Evolutionary conservation across 2,329 filamentous ascomycete genomes (phyloP).

Genomic region (Colletotrichum sp.): DNA sequence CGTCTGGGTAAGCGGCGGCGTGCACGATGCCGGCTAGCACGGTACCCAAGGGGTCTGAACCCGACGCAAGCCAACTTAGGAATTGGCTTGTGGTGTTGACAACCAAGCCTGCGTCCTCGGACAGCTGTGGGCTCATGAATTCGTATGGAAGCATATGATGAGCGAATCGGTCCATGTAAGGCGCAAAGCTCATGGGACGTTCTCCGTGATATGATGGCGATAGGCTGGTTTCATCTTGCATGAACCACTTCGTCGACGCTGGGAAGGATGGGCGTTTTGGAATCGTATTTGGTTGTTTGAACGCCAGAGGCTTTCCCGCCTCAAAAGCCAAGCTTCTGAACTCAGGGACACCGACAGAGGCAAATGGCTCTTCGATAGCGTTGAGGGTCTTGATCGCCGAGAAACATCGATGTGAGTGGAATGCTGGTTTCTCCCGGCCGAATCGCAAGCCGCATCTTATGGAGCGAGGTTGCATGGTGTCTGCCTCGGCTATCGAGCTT

Average conservation of each 20-base stretch:
- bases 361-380: background rate
- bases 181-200: background rate
- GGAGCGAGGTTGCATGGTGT: background rate
- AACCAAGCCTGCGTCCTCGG: background rate
- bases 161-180: conserved; percentile 25
- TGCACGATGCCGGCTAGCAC: conserved; percentile 35
- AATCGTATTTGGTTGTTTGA: conserved; percentile 23
- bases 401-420: background rate
- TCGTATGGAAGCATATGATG: conserved; percentile 32
- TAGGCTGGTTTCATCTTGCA: background rate
- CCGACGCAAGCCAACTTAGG: conserved; percentile 17
- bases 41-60: conserved; percentile 29
- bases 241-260: conserved; percentile 33
- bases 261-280: conserved; percentile 23
- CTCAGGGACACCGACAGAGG: background rate
- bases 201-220: background rate
- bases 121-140: conserved; percentile 26
- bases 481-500: background rate
- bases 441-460: background rate
- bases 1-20: conserved; percentile 26
- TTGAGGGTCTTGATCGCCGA: background rate
- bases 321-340: conserved; percentile 9
- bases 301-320: conserved; percentile 21
- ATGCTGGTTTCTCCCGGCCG: background rate
- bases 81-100: conserved; percentile 7